These are phyloP conservation scores for Trichoderma semiorbis DNA, from an alignment of 2,329 filamentous ascomycete species.

Conservation along the genomic window DNA sequence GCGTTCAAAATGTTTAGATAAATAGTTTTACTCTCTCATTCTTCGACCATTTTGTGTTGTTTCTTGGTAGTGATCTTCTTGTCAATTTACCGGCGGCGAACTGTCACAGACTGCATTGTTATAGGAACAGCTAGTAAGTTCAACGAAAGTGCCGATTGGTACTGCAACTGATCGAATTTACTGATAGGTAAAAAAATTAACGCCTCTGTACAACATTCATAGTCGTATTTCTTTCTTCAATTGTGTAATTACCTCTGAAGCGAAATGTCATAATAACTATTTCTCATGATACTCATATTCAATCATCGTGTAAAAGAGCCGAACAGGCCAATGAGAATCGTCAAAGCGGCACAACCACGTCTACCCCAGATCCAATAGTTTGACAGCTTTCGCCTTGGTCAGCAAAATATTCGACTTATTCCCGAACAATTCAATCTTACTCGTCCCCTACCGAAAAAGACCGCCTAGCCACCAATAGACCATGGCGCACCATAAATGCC, in stretches of 20 bases:
- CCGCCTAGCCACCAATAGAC: not conserved
- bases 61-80: not conserved
- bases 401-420: not conserved
- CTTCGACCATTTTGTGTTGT: not conserved
- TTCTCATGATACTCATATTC: not conserved
- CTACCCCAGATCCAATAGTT: not conserved
- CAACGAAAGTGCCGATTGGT: not conserved
- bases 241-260: not conserved
- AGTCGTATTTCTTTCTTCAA: not conserved
- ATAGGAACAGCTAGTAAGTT: not conserved
- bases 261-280: not conserved
- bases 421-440: not conserved
- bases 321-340: not conserved
- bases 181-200: too few relatives aligned
- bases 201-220: not conserved
- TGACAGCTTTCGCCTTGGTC: not conserved
- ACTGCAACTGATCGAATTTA: too few relatives aligned
- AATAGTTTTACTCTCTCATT: not conserved
- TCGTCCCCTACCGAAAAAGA: not conserved
- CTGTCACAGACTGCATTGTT: not conserved
- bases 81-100: not conserved
- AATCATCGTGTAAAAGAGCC: not conserved
- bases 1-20: rapidly evolving
- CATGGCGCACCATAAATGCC: not conserved
- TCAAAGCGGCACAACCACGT: not conserved